These are phyloP conservation scores for Pelagophyceae sp. DNA, from an alignment of 352 stramenopile genomes.

Conservation along the genomic window DNA sequence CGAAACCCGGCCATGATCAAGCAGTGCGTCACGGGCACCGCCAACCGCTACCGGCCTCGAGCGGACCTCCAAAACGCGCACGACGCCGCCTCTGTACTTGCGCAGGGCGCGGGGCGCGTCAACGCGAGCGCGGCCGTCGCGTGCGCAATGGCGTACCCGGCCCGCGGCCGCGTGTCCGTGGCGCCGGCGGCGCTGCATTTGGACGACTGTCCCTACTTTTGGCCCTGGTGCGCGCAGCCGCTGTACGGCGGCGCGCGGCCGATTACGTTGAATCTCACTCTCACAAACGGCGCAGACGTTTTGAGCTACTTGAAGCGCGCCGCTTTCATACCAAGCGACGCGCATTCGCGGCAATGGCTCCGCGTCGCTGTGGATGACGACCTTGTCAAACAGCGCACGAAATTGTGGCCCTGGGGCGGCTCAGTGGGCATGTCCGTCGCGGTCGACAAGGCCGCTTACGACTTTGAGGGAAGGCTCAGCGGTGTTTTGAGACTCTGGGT, in stretches of 20 bases:
- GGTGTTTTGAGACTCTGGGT: conserved; percentile 47
- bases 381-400: conserved; percentile 17
- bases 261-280: conserved; percentile 66
- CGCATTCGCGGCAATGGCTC: conserved; percentile 43
- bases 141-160: conserved; percentile 22
- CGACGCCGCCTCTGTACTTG: conserved; percentile 52
- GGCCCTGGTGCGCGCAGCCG: conserved; percentile 64
- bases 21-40: conserved; percentile 21
- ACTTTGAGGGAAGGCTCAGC: conserved; percentile 43
- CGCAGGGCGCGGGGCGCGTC: conserved; percentile 63
- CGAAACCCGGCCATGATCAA: conserved; percentile 36
- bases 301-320: conserved; percentile 44
- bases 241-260: conserved; percentile 60
- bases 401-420: conserved; percentile 48
- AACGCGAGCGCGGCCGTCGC: conserved; percentile 51
- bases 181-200: conserved; percentile 58
- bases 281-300: conserved; percentile 44
- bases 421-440: conserved; percentile 60
- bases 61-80: not conserved
- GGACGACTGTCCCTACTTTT: conserved; percentile 70
- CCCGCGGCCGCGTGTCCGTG: conserved; percentile 34
- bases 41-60: conserved; percentile 19
- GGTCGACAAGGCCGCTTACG: conserved; percentile 41
- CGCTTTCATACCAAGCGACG: conserved; percentile 23
- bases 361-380: conserved; percentile 1